A percentile compares a stretch with the other conserved stretches of the same genome.
These are phyloP conservation scores for Blastobotrys buckinghamii DNA, from an alignment of 1,139 yeast species.

Conservation along the genomic window DNA sequence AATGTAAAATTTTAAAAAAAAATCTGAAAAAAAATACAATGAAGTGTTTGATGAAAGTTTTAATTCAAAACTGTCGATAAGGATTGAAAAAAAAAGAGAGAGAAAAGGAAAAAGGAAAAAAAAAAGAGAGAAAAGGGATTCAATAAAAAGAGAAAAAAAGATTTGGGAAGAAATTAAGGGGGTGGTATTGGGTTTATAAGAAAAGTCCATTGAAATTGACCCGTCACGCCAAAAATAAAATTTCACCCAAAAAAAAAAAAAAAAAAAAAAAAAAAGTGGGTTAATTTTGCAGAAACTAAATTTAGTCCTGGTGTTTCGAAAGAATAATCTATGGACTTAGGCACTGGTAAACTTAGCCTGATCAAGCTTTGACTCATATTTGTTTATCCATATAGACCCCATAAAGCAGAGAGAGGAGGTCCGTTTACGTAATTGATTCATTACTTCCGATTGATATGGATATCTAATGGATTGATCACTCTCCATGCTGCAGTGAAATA, in stretches of 20 bases:
- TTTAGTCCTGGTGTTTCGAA: too few species aligned
- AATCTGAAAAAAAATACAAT: background rate
- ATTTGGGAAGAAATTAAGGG: background rate
- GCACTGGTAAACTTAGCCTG: too few species aligned
- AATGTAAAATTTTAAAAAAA: background rate
- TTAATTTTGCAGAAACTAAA: too few species aligned
- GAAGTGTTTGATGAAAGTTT: background rate
- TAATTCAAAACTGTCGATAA: background rate
- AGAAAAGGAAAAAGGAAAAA: background rate
- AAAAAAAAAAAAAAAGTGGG: slow-evolving; percentile 2
- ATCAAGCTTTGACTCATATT: too few species aligned
- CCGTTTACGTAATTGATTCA: too few species aligned
- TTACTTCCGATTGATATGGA: too few species aligned
- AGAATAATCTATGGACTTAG: too few species aligned
- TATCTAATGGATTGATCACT: too few species aligned
- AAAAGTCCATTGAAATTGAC: background rate
- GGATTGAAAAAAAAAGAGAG: background rate
- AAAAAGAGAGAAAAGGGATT: slow-evolving; percentile 1
- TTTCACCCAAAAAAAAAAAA: background rate
- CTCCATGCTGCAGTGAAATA: too few species aligned
- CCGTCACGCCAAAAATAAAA: background rate
- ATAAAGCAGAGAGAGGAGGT: too few species aligned
- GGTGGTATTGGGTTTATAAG: background rate
- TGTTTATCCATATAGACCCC: too few species aligned
- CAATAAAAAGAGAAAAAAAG: slow-evolving; percentile 3